Evolutionary conservation across 768 basidiomycete genomes (phyloP).

Genomic region (Boletus sensibilis): DNA sequence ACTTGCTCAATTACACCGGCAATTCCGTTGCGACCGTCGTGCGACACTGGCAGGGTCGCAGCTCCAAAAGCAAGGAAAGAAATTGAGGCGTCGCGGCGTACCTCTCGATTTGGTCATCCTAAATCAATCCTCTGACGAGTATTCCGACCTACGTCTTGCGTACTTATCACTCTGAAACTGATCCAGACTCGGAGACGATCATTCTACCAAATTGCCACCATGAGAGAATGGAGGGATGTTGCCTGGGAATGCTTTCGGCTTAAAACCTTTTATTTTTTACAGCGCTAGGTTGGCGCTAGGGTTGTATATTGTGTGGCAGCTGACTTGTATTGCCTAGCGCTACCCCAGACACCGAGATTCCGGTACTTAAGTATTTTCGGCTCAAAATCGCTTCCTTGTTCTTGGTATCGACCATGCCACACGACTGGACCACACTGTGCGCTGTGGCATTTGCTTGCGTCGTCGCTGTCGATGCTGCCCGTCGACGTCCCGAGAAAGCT

Average conservation of each 20-base stretch:
- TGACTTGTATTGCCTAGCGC: too few relatives aligned
- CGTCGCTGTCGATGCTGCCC: not conserved
- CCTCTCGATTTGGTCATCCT: not conserved
- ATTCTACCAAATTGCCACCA: not conserved
- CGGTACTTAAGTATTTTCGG: too few relatives aligned
- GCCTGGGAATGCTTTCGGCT: not conserved
- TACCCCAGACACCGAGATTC: too few relatives aligned
- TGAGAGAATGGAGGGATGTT: not conserved
- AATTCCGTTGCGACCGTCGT: not conserved
- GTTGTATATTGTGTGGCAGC: too few relatives aligned
- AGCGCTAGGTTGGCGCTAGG: too few relatives aligned
- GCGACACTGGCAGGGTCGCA: not conserved
- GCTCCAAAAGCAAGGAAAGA: not conserved
- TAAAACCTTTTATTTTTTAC: too few relatives aligned
- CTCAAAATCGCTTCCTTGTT: not conserved
- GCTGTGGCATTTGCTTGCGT: not conserved
- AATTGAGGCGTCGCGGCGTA: too few relatives aligned
- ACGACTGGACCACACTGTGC: not conserved
- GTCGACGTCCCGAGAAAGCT: not conserved
- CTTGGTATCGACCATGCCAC: not conserved
- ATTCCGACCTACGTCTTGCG: not conserved
- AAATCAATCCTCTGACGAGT: not conserved
- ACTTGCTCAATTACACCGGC: not conserved
- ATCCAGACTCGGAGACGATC: not conserved
- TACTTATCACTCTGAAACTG: too few relatives aligned